phyloP scores from a whole-genome alignment of 768 basidiomycete genomes.

The Leccinellum luteum region DNA sequence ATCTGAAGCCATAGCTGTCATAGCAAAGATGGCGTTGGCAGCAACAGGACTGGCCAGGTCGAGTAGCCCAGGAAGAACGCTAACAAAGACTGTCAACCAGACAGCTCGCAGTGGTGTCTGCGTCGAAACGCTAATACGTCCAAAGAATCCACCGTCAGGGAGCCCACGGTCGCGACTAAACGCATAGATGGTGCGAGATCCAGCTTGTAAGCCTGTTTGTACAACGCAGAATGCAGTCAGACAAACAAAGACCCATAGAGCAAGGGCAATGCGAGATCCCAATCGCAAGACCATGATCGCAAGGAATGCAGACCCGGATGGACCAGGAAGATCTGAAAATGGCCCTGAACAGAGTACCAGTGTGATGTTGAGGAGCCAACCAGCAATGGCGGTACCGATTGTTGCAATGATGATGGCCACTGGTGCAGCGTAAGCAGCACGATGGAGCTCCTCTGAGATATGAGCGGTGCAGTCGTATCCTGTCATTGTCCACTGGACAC shows the following conservation, averaged over 20 bases:
- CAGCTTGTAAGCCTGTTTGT: conserved; percentile 50
- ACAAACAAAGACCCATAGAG: conserved; percentile 58
- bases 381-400: conserved; percentile 47
- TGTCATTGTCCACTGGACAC: conserved; percentile 48
- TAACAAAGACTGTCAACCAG: conserved; percentile 46
- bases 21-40: conserved; percentile 56
- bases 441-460: conserved; percentile 46
- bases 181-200: conserved; percentile 57
- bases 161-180: conserved; percentile 54
- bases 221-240: conserved; percentile 62
- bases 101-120: conserved; percentile 57
- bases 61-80: conserved; percentile 45
- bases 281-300: conserved; percentile 54
- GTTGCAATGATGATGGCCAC: conserved; percentile 44
- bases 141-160: conserved; percentile 59
- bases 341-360: conserved; percentile 58
- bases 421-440: conserved; percentile 48
- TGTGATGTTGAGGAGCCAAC: conserved; percentile 67
- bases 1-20: conserved; percentile 51
- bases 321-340: conserved; percentile 47
- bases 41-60: conserved; percentile 52
- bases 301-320: conserved; percentile 54
- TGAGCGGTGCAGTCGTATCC: conserved; percentile 29
- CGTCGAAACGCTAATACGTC: conserved; percentile 43
- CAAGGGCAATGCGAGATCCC: conserved; percentile 48